phyloP scores from a whole-genome alignment of 177 flowering plant genomes.

The Vitis hybrid region DNA sequence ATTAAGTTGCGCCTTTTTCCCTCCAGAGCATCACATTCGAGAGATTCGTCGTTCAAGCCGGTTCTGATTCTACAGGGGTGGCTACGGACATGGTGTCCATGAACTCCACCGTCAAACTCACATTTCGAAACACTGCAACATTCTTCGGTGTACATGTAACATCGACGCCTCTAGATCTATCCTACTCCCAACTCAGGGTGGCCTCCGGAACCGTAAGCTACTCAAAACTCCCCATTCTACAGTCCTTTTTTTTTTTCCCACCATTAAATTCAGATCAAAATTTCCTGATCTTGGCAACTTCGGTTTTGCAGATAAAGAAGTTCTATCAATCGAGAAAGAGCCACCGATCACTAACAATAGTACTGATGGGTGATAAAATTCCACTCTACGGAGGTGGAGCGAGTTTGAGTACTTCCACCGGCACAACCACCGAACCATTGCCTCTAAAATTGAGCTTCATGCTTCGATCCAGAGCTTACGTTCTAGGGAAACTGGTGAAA shows the following conservation, averaged over 20 bases:
- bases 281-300: not conserved
- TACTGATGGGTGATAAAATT: constrained; percentile 53
- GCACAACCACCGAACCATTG: constrained; percentile 46
- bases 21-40: constrained; percentile 73
- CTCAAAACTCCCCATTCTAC: too few relatives aligned
- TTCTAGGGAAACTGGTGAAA: constrained; percentile 77
- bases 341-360: constrained; percentile 43
- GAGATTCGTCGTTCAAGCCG: constrained; percentile 68
- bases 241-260: too few relatives aligned
- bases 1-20: constrained; percentile 7
- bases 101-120: constrained; percentile 70
- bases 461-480: constrained; percentile 67
- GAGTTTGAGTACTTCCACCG: constrained; percentile 53
- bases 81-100: constrained; percentile 81
- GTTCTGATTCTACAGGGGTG: constrained; percentile 76
- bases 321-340: constrained; percentile 81
- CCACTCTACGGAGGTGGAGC: constrained; percentile 83
- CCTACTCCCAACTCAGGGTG: constrained; percentile 54
- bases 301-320: constrained; percentile 54
- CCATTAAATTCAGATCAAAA: not conserved
- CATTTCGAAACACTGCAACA: constrained; percentile 74
- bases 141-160: constrained; percentile 88
- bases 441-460: constrained; percentile 51
- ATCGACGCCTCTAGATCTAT: constrained; percentile 65
- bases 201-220: constrained; percentile 73